Percentiles rank a stretch among this genome's conserved stretches.
phyloP scores from a whole-genome alignment of 495 filamentous ascomycete species.

The Acidomyces sp. region DNA sequence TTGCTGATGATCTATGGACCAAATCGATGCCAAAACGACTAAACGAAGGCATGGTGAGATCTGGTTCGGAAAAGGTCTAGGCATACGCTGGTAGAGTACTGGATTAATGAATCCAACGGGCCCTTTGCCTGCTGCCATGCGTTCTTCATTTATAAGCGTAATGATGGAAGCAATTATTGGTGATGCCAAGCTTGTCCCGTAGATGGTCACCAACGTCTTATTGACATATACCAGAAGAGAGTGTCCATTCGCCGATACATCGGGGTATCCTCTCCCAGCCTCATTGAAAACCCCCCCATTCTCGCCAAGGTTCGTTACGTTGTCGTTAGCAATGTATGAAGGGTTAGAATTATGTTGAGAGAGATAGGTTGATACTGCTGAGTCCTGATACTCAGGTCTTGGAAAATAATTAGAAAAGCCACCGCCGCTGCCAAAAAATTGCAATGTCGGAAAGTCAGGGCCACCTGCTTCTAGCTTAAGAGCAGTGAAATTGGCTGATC shows the following conservation, averaged over 20 bases:
- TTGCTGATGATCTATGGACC: too few relatives aligned
- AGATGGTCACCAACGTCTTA: neutral
- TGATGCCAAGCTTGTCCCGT: slow-evolving; percentile 16
- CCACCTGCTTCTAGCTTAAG: neutral
- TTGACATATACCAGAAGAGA: slow-evolving; percentile 29
- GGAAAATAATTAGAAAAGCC: neutral
- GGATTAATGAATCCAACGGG: slow-evolving; percentile 24
- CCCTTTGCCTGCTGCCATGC: slow-evolving; percentile 8
- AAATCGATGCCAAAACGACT: too few relatives aligned
- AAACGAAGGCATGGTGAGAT: too few relatives aligned
- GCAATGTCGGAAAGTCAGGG: neutral
- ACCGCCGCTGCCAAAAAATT: neutral
- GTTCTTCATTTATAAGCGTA: slow-evolving; percentile 15
- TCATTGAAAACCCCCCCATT: neutral
- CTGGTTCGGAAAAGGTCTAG: too few relatives aligned
- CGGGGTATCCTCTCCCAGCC: neutral
- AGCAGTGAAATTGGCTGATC: slow-evolving; percentile 9
- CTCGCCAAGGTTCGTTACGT: neutral
- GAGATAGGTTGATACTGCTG: neutral
- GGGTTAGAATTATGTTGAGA: neutral
- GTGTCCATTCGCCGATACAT: slow-evolving; percentile 21
- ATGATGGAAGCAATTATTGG: slow-evolving; percentile 23
- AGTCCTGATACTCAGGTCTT: neutral
- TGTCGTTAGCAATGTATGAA: slow-evolving; percentile 3
- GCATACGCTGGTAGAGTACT: slow-evolving; percentile 15